Evolutionary conservation across 164 flowering plant species (phyloP), one percentile per base, ranked within the genome.

Genomic region (Cinnamomum chago): DNA sequence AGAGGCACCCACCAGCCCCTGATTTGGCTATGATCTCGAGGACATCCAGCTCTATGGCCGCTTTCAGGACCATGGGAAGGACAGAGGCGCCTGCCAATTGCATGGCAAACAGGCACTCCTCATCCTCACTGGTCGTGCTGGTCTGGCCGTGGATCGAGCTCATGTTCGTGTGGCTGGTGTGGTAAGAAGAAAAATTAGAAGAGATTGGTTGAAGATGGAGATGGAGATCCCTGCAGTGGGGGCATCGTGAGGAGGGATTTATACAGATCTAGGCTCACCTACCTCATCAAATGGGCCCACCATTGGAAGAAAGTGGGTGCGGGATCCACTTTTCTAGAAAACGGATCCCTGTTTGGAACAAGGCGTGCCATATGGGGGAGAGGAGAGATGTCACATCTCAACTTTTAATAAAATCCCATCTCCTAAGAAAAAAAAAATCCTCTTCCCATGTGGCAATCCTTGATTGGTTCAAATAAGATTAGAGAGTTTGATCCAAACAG

Each of bases 21-120:
- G 88, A 87, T 33, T 82, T 82, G 3, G 86, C 87, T 9, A 92
- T 86, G 83, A 85, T 85, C 79, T 94, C 98, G 0, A 92, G 78
- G 3, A 92, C 79, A 65, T 88, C 88, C 20, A 94, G 90, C 72
- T 94, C 97, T 0, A 90, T 74, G 71, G 89, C 87, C 0, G 97
- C 77, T 65, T 90, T 87, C 14, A 94, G 82, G 12, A 83, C 86
- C 97, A 91, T 91, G n/a, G 97, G 95, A 0, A 88, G 87, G 7
- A 86, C 90, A 0, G 96, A 88, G 9, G 83, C 83, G 60, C 85
- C 81, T 17, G 86, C 82, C 14, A 94, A 77, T 65, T 89, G 89
- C 90, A 92, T 87, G 71, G 71, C 95, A 35, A 79, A 87, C 25
- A 79, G 72, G 76, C 75, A 81, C 0, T 87, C 88, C 62, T 89